A percentile compares a stretch with the other conserved stretches of the same genome.
Evolutionary conservation across 164 flowering plant species (phyloP).

Genomic region (Piper longum): DNA sequence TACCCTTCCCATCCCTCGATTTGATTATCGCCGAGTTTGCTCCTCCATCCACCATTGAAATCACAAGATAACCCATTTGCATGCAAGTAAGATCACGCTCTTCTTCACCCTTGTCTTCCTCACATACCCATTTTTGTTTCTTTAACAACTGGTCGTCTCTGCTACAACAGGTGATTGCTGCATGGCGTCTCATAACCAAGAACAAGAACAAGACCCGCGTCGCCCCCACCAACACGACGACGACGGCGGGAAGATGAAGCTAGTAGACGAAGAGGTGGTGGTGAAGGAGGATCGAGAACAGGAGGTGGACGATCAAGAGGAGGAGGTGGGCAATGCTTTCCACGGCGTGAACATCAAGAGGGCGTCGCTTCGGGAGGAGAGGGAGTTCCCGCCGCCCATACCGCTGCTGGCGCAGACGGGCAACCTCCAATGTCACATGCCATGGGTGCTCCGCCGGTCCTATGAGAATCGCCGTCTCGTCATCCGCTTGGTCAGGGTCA

Average conservation of each 20-base stretch:
- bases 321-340: not conserved
- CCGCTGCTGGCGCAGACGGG: constrained; percentile 19
- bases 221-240: not conserved
- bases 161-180: not conserved
- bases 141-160: not conserved
- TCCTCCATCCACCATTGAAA: too few relatives aligned
- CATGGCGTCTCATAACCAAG: not conserved
- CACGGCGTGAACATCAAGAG: not conserved
- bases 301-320: constrained; percentile 2
- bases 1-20: too few relatives aligned
- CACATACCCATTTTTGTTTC: not conserved
- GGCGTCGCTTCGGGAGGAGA: constrained; percentile 1
- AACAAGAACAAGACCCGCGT: not conserved
- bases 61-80: too few relatives aligned
- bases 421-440: constrained; percentile 20
- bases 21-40: too few relatives aligned
- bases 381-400: constrained; percentile 38
- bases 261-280: not conserved
- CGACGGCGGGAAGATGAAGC: not conserved
- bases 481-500: constrained; percentile 20
- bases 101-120: too few relatives aligned
- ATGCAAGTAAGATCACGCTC: too few relatives aligned
- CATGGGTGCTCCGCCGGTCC: constrained; percentile 24
- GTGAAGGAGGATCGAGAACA: not conserved
- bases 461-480: constrained; percentile 17